A percentile compares a stretch with the other conserved stretches of the same genome.
Evolutionary conservation across 83 land plant species (phyloP).

Genomic region (Thuja plicata): DNA sequence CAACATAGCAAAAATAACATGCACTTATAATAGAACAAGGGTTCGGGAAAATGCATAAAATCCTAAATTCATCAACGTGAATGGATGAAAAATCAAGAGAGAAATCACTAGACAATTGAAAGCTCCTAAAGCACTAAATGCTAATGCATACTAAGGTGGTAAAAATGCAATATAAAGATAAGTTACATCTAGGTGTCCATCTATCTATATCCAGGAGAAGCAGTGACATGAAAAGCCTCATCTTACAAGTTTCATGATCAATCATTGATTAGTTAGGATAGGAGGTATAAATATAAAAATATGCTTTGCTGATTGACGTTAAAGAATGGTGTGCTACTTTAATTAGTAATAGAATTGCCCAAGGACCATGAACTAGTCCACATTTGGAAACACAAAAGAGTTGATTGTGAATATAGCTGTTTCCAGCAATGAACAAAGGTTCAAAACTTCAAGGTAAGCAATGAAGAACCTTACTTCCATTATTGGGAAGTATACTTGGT

Average conservation of each 20-base stretch:
- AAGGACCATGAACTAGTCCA: not conserved
- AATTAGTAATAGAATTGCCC: not conserved
- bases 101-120: not conserved
- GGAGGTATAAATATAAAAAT: not conserved
- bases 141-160: not conserved
- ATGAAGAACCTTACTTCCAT: too few relatives aligned
- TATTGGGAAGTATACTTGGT: too few relatives aligned
- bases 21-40: not conserved
- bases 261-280: not conserved
- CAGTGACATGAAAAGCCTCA: not conserved
- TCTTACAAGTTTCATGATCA: not conserved
- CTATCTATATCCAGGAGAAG: not conserved
- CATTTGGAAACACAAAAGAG: not conserved
- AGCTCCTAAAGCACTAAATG: not conserved
- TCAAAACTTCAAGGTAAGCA: too few relatives aligned
- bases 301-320: not conserved
- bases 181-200: not conserved
- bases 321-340: not conserved
- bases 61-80: not conserved
- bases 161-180: too few relatives aligned
- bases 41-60: not conserved
- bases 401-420: too few relatives aligned
- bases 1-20: not conserved
- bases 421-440: too few relatives aligned
- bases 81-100: not conserved